Percentiles rank a stretch among this genome's conserved stretches.
Conservation (phyloP, 2,329 filamentous ascomycete genomes). For the Clathrospora elynae region DNA sequence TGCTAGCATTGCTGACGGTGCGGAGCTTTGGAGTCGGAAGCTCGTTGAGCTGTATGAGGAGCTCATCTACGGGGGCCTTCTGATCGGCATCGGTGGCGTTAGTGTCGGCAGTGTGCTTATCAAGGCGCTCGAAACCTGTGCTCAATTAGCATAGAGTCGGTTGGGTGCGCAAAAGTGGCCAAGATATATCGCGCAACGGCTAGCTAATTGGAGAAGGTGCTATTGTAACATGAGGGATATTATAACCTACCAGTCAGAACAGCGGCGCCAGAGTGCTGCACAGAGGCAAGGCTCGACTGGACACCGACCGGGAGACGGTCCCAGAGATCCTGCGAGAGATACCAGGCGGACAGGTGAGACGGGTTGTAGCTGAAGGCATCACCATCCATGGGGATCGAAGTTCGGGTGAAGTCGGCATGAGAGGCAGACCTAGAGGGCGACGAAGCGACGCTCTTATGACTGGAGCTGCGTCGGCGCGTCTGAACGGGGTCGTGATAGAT, state of each 20-base stretch:
- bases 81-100: conserved; percentile 18
- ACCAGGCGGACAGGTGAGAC: conserved; percentile 47
- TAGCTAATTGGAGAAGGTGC: conserved; percentile 5
- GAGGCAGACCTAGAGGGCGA: conserved; percentile 27
- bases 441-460: conserved; percentile 34
- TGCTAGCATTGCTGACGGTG: conserved; percentile 40
- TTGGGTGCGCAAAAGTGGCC: conserved; percentile 8
- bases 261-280: conserved; percentile 54
- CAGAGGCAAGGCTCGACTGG: conserved; percentile 39
- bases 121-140: conserved; percentile 41
- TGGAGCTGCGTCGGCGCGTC: conserved; percentile 34
- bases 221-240: conserved; percentile 1
- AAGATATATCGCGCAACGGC: conserved; percentile 13
- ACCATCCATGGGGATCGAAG: conserved; percentile 41
- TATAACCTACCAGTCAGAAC: conserved; percentile 49
- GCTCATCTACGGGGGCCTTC: conserved; percentile 30
- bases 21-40: conserved; percentile 34
- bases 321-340: conserved; percentile 47
- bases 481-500: conserved; percentile 29
- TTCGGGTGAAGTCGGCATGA: conserved; percentile 36
- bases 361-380: conserved; percentile 48
- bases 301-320: conserved; percentile 45
- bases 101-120: conserved; percentile 29
- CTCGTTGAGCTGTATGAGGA: conserved; percentile 31
- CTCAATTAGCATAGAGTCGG: conserved; percentile 18